A percentile compares a stretch with the other conserved stretches of the same genome.
phyloP scores from a whole-genome alignment of 1,284 basidiomycete genomes.

The Naganishia cerealis region DNA sequence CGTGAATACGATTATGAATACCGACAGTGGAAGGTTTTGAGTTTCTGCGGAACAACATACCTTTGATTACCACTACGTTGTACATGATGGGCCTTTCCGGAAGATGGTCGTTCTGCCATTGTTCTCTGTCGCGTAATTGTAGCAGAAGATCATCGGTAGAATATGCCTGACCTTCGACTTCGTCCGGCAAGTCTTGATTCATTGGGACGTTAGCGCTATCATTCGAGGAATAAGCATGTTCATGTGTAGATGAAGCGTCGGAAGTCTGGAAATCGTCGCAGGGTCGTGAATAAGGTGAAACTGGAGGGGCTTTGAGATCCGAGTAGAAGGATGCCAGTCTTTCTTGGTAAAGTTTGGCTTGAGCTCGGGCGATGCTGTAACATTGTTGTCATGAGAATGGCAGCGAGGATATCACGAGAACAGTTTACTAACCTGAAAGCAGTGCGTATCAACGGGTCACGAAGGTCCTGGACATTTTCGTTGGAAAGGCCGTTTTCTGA shows the following conservation, averaged over 20 bases:
- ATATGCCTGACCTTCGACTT: slow-evolving; percentile 7
- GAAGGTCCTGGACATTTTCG: slow-evolving; percentile 2
- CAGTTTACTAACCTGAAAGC: slow-evolving; percentile 6
- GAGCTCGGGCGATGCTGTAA: slow-evolving; percentile 47
- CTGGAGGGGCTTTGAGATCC: slow-evolving; percentile 27
- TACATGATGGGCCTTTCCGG: slow-evolving; percentile 62
- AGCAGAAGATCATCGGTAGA: slow-evolving; percentile 23
- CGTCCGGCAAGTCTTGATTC: slow-evolving; percentile 12
- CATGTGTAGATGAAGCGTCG: neutral
- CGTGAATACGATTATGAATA: too few species aligned
- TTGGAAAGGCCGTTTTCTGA: slow-evolving; percentile 59
- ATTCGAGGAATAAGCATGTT: neutral
- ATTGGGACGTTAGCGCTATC: slow-evolving; percentile 2
- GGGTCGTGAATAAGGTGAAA: slow-evolving; percentile 4
- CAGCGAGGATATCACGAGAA: neutral
- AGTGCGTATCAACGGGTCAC: slow-evolving; percentile 7
- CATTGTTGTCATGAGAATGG: neutral
- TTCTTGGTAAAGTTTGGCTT: slow-evolving; percentile 49
- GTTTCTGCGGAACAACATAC: slow-evolving; percentile 49
- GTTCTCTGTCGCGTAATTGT: slow-evolving; percentile 19
- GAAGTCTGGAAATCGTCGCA: slow-evolving; percentile 27
- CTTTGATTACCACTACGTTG: slow-evolving; percentile 81
- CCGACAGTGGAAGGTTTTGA: neutral
- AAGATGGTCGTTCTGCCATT: slow-evolving; percentile 25
- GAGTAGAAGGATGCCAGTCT: slow-evolving; percentile 48